Evolutionary conservation across 1,284 basidiomycete genomes (phyloP).

Genomic region (Boletus smithii): DNA sequence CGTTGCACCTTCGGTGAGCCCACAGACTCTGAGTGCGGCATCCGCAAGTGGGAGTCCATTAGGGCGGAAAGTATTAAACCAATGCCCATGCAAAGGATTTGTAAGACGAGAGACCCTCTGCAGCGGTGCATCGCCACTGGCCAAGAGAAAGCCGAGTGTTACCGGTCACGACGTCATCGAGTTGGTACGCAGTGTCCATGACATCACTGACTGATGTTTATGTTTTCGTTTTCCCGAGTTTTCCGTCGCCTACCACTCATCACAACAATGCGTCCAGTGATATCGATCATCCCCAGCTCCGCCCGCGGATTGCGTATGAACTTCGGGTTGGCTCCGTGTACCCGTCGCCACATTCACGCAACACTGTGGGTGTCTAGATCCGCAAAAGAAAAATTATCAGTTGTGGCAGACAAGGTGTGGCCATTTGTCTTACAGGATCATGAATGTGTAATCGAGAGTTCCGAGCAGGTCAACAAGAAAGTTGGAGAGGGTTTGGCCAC

Average conservation of each 20-base stretch:
- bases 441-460: background rate
- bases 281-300: background rate
- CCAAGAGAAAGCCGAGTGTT: background rate
- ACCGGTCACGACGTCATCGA: background rate
- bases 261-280: constrained; percentile 1
- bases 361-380: constrained; percentile 48
- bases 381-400: constrained; percentile 60
- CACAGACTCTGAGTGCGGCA: no score
- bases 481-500: constrained; percentile 58
- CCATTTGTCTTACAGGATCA: background rate
- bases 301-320: background rate
- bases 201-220: no score
- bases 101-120: no score
- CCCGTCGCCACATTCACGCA: constrained; percentile 43
- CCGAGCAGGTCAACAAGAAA: constrained; percentile 55
- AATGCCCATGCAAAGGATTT: no score
- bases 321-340: constrained; percentile 4
- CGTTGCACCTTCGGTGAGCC: no score
- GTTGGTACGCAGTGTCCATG: no score
- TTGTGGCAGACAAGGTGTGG: constrained; percentile 56
- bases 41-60: no score
- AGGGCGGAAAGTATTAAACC: no score
- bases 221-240: no score
- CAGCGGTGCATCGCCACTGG: no score
- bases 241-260: no score